Conservation (phyloP, 2,329 filamentous ascomycete genomes). For the Arthrobotrys sphaeroides region DNA sequence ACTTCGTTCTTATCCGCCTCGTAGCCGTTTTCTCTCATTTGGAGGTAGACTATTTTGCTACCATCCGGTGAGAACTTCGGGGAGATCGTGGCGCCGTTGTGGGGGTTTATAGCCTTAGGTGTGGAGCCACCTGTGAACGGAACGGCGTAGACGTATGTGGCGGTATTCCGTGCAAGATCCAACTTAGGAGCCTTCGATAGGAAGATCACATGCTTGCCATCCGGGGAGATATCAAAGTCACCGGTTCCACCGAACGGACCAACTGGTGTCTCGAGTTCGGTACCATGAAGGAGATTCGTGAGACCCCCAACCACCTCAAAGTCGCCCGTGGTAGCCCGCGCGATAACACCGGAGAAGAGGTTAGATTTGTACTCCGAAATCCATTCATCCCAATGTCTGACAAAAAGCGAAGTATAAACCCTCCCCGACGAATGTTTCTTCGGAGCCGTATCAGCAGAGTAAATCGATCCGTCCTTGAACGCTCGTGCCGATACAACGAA, state of each 20-base stretch:
- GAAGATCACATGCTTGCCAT: slow-evolving; percentile 72
- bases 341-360: slow-evolving; percentile 76
- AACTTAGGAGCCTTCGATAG: slow-evolving; percentile 78
- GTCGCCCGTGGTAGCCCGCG: slow-evolving; percentile 57
- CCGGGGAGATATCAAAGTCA: slow-evolving; percentile 78
- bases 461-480: slow-evolving; percentile 74
- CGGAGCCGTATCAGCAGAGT: slow-evolving; percentile 71
- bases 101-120: slow-evolving; percentile 59
- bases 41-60: slow-evolving; percentile 75
- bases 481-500: slow-evolving; percentile 72
- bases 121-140: slow-evolving; percentile 60
- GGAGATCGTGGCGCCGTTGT: slow-evolving; percentile 60
- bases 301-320: slow-evolving; percentile 60
- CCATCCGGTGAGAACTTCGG: slow-evolving; percentile 76
- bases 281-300: slow-evolving; percentile 72
- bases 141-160: slow-evolving; percentile 77
- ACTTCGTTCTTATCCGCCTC: slow-evolving; percentile 76
- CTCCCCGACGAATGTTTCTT: slow-evolving; percentile 72
- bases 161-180: slow-evolving; percentile 78
- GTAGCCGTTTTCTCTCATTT: slow-evolving; percentile 80
- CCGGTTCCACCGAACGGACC: slow-evolving; percentile 79
- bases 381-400: slow-evolving; percentile 85
- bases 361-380: slow-evolving; percentile 74
- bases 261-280: slow-evolving; percentile 72
- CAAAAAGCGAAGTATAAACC: slow-evolving; percentile 78